Conservation (phyloP, 2,329 filamentous ascomycete genomes). For the Phialophora chinensis region DNA sequence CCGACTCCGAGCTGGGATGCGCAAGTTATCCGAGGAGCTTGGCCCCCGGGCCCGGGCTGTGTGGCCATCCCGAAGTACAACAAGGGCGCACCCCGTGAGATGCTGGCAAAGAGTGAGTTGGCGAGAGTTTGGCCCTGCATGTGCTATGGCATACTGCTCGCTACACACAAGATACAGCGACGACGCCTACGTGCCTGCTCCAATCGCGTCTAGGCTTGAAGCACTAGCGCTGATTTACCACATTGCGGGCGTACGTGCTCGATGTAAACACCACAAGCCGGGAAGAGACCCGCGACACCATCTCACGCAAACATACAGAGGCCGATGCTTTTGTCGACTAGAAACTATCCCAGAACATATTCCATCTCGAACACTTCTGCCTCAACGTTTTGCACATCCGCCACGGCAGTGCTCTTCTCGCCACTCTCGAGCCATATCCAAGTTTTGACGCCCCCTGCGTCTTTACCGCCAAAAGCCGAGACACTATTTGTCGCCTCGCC, state of each 20-base stretch:
- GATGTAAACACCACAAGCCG: neutral
- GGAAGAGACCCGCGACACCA: neutral
- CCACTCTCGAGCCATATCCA: constrained; percentile 19
- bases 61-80: neutral
- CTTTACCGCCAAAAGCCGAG: constrained; percentile 17
- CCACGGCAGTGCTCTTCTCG: neutral
- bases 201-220: neutral
- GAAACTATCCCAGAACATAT: constrained; percentile 18
- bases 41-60: neutral
- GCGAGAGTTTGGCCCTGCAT: neutral
- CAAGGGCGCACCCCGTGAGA: no score
- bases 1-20: neutral
- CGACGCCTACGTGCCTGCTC: neutral
- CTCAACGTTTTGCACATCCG: constrained; percentile 2
- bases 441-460: neutral
- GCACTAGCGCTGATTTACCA: neutral
- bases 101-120: neutral
- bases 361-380: constrained; percentile 23
- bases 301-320: neutral
- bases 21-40: neutral
- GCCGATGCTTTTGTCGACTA: neutral
- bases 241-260: neutral
- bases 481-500: constrained; percentile 18
- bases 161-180: neutral
- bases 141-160: neutral